phyloP scores from a whole-genome alignment of 768 basidiomycete species.

The Hebeloma cylindrosporum region DNA sequence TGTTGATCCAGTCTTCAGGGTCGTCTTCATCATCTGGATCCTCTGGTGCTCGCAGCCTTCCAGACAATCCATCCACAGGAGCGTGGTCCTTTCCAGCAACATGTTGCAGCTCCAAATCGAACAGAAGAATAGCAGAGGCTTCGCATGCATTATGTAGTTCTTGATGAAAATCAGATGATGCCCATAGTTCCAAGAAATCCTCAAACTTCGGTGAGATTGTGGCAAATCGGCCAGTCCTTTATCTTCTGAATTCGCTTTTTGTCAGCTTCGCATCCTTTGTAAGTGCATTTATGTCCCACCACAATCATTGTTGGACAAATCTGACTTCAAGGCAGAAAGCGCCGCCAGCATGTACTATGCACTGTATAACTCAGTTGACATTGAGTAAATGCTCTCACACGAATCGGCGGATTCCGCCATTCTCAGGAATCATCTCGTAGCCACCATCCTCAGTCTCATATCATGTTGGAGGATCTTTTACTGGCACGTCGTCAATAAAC shows the following conservation, averaged over 20 bases:
- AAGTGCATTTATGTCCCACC: conserved; percentile 28
- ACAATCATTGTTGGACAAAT: conserved; percentile 16
- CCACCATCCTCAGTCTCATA: conserved; percentile 26
- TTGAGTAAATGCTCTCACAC: conserved; percentile 38
- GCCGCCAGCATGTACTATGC: conserved; percentile 34
- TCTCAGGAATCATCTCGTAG: conserved; percentile 21
- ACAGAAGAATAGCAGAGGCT: no score
- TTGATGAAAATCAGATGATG: conserved; percentile 23
- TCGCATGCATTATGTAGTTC: no score
- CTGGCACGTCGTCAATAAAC: conserved; percentile 21
- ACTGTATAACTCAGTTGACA: conserved; percentile 37
- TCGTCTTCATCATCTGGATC: conserved; percentile 13
- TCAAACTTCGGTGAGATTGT: conserved; percentile 21
- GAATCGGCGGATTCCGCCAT: conserved; percentile 31
- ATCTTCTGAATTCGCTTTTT: conserved; percentile 13
- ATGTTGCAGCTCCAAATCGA: no score
- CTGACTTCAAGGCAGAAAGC: conserved; percentile 28
- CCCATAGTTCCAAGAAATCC: conserved; percentile 31
- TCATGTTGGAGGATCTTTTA: conserved; percentile 24
- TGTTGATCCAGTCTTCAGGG: conserved; percentile 20
- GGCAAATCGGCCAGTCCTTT: conserved; percentile 25
- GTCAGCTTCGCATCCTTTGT: conserved; percentile 29
- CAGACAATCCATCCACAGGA: conserved; percentile 28
- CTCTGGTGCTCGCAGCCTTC: conserved; percentile 17
- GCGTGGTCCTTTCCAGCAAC: conserved; percentile 8